Conservation (phyloP, 2,329 filamentous ascomycete genomes). For the Tolypocladium amazonense region DNA sequence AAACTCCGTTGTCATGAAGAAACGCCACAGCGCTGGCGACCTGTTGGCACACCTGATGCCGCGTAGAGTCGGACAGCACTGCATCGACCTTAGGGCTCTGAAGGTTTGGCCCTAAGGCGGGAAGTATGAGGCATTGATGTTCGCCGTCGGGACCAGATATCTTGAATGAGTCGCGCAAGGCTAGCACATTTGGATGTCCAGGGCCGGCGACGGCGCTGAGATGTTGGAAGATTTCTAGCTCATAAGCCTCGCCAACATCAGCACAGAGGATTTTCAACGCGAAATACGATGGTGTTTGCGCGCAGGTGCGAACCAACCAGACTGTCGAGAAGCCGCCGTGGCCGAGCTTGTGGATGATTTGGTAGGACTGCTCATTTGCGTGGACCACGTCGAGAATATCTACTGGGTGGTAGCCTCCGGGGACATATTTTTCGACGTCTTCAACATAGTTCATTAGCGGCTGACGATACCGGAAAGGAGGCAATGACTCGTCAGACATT, state of each 20-base stretch:
- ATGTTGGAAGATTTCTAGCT: constrained; percentile 1
- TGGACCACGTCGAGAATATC: constrained; percentile 4
- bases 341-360: constrained; percentile 8
- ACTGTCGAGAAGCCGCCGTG: constrained; percentile 7
- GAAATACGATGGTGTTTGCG: not conserved
- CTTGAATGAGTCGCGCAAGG: constrained; percentile 1
- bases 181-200: constrained; percentile 3
- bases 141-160: constrained; percentile 3
- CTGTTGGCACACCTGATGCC: constrained; percentile 3
- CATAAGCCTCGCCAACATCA: not conserved
- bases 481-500: not conserved
- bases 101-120: constrained; percentile 2
- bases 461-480: constrained; percentile 3
- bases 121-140: constrained; percentile 2
- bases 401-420: constrained; percentile 6
- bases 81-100: not conserved
- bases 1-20: constrained; percentile 4
- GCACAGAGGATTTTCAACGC: constrained; percentile 5
- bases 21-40: constrained; percentile 4
- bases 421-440: constrained; percentile 4
- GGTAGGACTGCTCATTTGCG: constrained; percentile 1
- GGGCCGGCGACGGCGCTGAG: constrained; percentile 1
- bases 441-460: constrained; percentile 1
- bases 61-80: not conserved
- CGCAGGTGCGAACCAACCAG: constrained; percentile 4